These are phyloP conservation scores for Nephelium lappaceum DNA, from an alignment of 345 rosid species.

Conservation along the genomic window DNA sequence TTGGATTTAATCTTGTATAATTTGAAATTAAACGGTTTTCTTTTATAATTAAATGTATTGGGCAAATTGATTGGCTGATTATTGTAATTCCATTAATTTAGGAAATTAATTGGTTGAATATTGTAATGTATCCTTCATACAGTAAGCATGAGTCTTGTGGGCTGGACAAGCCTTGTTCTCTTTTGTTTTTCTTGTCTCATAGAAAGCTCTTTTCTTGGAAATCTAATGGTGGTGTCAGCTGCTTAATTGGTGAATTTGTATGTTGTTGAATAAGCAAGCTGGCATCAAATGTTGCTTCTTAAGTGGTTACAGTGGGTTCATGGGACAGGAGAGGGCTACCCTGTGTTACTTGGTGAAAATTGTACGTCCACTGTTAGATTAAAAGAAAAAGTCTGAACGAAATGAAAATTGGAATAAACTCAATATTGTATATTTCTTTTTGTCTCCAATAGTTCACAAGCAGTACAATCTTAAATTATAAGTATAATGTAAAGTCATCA, in stretches of 20 bases:
- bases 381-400: background rate
- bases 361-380: background rate
- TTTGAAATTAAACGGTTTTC: background rate
- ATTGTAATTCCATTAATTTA: background rate
- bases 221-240: background rate
- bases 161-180: background rate
- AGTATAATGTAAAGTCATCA: background rate
- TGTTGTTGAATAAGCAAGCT: background rate
- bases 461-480: background rate
- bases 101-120: background rate
- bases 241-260: conserved; percentile 1
- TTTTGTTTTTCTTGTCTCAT: background rate
- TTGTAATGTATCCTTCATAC: background rate
- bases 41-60: background rate
- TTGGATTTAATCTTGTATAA: background rate
- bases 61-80: background rate
- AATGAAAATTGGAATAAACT: background rate
- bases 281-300: background rate
- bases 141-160: background rate
- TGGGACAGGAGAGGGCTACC: background rate
- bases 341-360: background rate
- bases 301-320: background rate
- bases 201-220: background rate
- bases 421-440: background rate
- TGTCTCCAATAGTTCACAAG: background rate